Evolutionary conservation across 2,329 filamentous ascomycete genomes (phyloP), one percentile per base, ranked within the genome.

Genomic region (Volutella citrinella): DNA sequence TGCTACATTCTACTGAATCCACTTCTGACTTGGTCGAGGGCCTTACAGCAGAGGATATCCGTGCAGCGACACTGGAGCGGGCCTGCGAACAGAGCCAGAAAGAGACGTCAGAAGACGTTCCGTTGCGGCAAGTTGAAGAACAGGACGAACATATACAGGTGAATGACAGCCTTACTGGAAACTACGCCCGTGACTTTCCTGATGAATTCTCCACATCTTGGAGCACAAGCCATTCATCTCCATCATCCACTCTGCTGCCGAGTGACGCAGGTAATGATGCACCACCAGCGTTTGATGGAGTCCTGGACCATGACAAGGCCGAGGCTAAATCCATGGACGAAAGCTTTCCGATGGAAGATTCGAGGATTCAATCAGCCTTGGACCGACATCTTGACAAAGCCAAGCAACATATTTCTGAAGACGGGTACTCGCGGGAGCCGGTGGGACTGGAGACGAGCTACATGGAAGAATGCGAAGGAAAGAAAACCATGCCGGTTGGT

Each of bases 171-270:
- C 37, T 75, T 30, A 72, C 68, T 8, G 72, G 72, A 5, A 72
- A 69, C 42, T 75, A 66, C 40, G 55, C 57, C 8, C 66, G 64
- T 19, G 73, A 76, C 48, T 76, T 76, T 38, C 69, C 72, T 1
- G 70, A 76, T 38, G 71, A 76, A 5, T 74, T 72, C 34, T 46
- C 61, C 1, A 50, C 52, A 6, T 62, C 63, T 2, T 74, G 71
- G 72, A 57, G 53, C 24, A 45, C 38, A 7, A 29, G 46, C 8
- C 50, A 56, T 12, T 57, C 55, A 5, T 9, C 40, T 5, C 54
- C 51, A 2, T 51, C 53, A 16, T 45, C 52, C 4, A 42, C 50
- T 3, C 30, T 60, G 6, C 36, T 48, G 14, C 55, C 57, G 7
- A 48, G n/a, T n/a, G n/a, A n/a, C n/a, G n/a, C n/a, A n/a, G n/a